Conservation (phyloP, 768 basidiomycete genomes). For the Calocybe indica region DNA sequence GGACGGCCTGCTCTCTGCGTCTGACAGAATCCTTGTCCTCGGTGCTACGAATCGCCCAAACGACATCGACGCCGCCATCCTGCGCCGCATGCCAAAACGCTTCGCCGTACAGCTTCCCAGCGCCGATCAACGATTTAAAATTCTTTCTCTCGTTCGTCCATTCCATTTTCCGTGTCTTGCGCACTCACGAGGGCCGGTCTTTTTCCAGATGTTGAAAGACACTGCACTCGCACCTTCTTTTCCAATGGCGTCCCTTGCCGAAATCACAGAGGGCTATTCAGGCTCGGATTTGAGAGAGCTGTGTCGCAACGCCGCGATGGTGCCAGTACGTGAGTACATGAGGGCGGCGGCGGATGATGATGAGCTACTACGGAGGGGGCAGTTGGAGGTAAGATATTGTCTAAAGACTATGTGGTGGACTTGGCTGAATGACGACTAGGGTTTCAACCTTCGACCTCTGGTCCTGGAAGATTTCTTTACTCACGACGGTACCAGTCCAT, state of each 20-base stretch:
- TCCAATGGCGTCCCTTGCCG: constrained; percentile 56
- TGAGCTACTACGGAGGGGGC: constrained; percentile 41
- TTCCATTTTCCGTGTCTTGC: background rate
- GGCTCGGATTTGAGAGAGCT: constrained; percentile 91
- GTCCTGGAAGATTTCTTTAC: constrained; percentile 62
- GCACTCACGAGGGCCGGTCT: background rate
- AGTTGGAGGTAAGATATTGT: constrained; percentile 32
- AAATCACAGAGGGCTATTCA: constrained; percentile 66
- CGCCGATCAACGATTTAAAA: constrained; percentile 72
- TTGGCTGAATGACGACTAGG: constrained; percentile 34
- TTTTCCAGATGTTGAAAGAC: constrained; percentile 73
- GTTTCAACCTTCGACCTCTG: constrained; percentile 72
- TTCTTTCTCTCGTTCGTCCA: constrained; percentile 63
- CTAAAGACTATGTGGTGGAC: background rate
- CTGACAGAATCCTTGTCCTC: constrained; percentile 81
- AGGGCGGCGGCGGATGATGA: constrained; percentile 37
- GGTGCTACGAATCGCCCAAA: constrained; percentile 95
- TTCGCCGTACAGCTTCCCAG: constrained; percentile 84
- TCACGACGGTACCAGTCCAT: constrained; percentile 30
- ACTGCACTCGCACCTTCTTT: constrained; percentile 63
- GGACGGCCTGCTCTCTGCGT: constrained; percentile 86
- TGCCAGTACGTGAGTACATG: constrained; percentile 83
- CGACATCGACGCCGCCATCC: constrained; percentile 83
- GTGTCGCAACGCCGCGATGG: constrained; percentile 92
- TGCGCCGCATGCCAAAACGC: constrained; percentile 97